Evolutionary conservation across 805 yeast species (phyloP).

Genomic region (Yarrowia porcina): DNA sequence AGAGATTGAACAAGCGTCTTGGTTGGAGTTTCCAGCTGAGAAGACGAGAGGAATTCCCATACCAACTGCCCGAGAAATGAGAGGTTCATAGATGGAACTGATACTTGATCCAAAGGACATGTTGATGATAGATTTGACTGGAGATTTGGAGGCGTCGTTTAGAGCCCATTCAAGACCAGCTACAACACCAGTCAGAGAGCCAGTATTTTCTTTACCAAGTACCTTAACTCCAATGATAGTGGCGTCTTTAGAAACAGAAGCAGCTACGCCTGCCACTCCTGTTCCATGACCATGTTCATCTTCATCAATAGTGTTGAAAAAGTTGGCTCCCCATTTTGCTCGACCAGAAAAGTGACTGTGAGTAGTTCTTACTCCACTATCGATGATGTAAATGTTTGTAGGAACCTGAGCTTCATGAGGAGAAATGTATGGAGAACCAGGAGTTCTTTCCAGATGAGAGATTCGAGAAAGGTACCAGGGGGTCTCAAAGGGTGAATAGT

Average conservation of each 20-base stretch:
- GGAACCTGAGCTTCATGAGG: slow-evolving; percentile 75
- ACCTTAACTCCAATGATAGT: slow-evolving; percentile 80
- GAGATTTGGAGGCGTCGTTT: neutral
- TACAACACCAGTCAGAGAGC: slow-evolving; percentile 77
- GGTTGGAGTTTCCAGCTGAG: neutral
- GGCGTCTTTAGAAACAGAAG: slow-evolving; percentile 38
- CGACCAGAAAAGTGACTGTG: slow-evolving; percentile 81
- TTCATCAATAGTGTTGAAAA: slow-evolving; percentile 67
- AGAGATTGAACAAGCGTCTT: neutral
- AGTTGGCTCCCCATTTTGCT: slow-evolving; percentile 81
- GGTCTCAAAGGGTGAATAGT: neutral
- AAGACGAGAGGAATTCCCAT: neutral
- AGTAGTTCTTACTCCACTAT: slow-evolving; percentile 75
- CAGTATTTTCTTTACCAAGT: slow-evolving; percentile 75
- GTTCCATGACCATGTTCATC: slow-evolving; percentile 96
- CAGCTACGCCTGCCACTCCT: slow-evolving; percentile 96
- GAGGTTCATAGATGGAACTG: neutral
- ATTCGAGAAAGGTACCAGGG: neutral
- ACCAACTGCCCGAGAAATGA: neutral
- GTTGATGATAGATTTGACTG: neutral
- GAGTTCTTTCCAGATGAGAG: slow-evolving; percentile 36
- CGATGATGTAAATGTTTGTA: slow-evolving; percentile 82
- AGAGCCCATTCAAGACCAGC: slow-evolving; percentile 36
- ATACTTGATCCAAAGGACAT: neutral
- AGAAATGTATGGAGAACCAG: slow-evolving; percentile 69